Evolutionary conservation across 2,329 filamentous ascomycete genomes (phyloP).

Genomic region (Alternaria longipes): DNA sequence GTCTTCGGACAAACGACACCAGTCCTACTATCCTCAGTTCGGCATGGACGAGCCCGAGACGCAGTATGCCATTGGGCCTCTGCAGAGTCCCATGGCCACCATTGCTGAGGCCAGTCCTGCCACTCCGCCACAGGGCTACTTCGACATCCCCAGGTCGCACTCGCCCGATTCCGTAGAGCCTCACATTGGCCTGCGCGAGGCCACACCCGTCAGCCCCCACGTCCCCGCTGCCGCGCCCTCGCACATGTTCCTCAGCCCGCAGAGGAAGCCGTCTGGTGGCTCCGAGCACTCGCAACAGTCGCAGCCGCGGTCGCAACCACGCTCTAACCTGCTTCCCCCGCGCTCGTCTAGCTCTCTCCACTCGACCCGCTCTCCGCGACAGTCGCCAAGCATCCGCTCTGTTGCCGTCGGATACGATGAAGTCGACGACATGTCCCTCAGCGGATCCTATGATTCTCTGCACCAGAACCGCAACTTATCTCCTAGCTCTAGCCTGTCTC

Average conservation of each 20-base stretch:
- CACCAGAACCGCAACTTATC: slow-evolving; percentile 77
- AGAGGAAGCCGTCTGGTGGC: slow-evolving; percentile 54
- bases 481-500: slow-evolving; percentile 70
- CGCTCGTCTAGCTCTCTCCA: slow-evolving; percentile 51
- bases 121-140: slow-evolving; percentile 52
- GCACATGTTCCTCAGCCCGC: slow-evolving; percentile 46
- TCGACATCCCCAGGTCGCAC: slow-evolving; percentile 55
- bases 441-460: slow-evolving; percentile 70
- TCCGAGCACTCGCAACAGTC: slow-evolving; percentile 32
- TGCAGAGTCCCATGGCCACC: slow-evolving; percentile 44
- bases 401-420: slow-evolving; percentile 68
- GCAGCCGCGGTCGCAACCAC: slow-evolving; percentile 34
- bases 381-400: slow-evolving; percentile 58
- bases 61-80: slow-evolving; percentile 37
- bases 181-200: slow-evolving; percentile 54
- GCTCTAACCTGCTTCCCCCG: slow-evolving; percentile 50
- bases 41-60: slow-evolving; percentile 42
- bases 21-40: slow-evolving; percentile 50
- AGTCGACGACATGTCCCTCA: slow-evolving; percentile 71
- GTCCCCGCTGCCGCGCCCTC: slow-evolving; percentile 40
- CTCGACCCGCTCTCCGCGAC: slow-evolving; percentile 42
- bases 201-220: slow-evolving; percentile 53
- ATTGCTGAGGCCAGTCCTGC: slow-evolving; percentile 47
- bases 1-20: slow-evolving; percentile 40
- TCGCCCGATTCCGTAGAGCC: slow-evolving; percentile 58